Percentiles rank a stretch among this genome's conserved stretches.
Evolutionary conservation across 441 rosid genomes (phyloP).

Genomic region (Croton laevigatus): DNA sequence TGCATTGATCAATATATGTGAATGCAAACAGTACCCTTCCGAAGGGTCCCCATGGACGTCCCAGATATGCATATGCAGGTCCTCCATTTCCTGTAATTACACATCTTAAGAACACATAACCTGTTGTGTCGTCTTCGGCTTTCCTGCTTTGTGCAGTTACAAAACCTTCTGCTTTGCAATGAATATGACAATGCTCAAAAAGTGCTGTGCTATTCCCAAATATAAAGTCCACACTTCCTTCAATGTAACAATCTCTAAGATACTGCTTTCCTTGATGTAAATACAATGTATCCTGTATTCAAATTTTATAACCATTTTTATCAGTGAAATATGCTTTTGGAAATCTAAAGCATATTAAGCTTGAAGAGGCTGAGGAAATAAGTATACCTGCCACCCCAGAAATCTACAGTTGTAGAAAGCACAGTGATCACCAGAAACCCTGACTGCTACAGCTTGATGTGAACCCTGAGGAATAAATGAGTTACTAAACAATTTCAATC

Average conservation of each 20-base stretch:
- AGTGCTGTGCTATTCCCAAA: slow-evolving; percentile 93
- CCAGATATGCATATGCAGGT: slow-evolving; percentile 59
- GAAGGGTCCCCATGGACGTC: slow-evolving; percentile 99
- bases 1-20: slow-evolving; percentile 78
- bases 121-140: slow-evolving; percentile 84
- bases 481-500: not conserved
- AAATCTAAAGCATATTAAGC: not conserved
- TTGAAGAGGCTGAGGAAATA: not conserved
- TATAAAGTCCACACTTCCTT: slow-evolving; percentile 92
- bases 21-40: slow-evolving; percentile 88
- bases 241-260: slow-evolving; percentile 82
- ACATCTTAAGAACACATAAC: slow-evolving; percentile 92
- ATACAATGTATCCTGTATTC: slow-evolving; percentile 82
- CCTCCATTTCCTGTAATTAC: slow-evolving; percentile 91
- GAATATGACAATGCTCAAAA: slow-evolving; percentile 92
- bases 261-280: slow-evolving; percentile 90
- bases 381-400: slow-evolving; percentile 93
- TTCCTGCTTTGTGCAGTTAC: slow-evolving; percentile 94
- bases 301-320: slow-evolving; percentile 11
- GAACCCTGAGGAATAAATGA: slow-evolving; percentile 55
- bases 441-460: slow-evolving; percentile 92
- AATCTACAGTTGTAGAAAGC: slow-evolving; percentile 93
- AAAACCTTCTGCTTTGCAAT: slow-evolving; percentile 85
- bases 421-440: slow-evolving; percentile 91
- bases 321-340: not conserved